These are phyloP conservation scores for Botryobasidium botryosum DNA, from an alignment of 768 basidiomycete species.

Conservation along the genomic window DNA sequence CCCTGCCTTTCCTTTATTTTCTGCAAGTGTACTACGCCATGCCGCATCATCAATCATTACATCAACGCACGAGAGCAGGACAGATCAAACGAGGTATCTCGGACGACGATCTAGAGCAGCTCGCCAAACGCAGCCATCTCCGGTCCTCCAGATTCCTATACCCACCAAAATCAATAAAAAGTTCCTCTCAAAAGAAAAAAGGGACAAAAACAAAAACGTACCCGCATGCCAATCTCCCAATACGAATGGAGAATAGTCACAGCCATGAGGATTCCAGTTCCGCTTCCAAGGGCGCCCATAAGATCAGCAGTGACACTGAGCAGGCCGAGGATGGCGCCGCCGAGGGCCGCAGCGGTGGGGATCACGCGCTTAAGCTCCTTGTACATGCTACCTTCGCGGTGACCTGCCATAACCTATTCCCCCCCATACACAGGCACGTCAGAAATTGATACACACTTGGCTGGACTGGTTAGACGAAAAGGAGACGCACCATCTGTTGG, in stretches of 20 bases:
- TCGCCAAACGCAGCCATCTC: slow-evolving; percentile 73
- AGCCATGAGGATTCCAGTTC: slow-evolving; percentile 93
- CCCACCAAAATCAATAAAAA: too few relatives aligned
- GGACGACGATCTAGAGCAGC: slow-evolving; percentile 24
- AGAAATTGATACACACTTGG: background rate
- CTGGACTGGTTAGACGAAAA: background rate
- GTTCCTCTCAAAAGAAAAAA: too few relatives aligned
- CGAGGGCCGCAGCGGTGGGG: slow-evolving; percentile 92
- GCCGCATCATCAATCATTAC: too few relatives aligned
- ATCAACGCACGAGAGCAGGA: too few relatives aligned
- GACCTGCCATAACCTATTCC: slow-evolving; percentile 45
- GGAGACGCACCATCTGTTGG: slow-evolving; percentile 68
- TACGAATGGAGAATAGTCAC: slow-evolving; percentile 93
- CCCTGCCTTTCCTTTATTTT: too few relatives aligned
- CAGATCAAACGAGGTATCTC: too few relatives aligned
- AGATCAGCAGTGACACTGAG: slow-evolving; percentile 84
- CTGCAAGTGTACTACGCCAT: too few relatives aligned
- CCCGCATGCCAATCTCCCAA: slow-evolving; percentile 88
- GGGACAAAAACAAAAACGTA: too few relatives aligned
- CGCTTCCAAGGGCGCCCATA: slow-evolving; percentile 90
- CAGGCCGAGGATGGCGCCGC: slow-evolving; percentile 89
- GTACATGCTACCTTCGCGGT: slow-evolving; percentile 96
- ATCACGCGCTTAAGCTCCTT: slow-evolving; percentile 98
- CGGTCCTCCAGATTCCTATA: slow-evolving; percentile 56
- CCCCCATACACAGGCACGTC: background rate